These are phyloP conservation scores for Globisporangium ultimum DNA, from an alignment of 352 stramenopile species.

Conservation along the genomic window DNA sequence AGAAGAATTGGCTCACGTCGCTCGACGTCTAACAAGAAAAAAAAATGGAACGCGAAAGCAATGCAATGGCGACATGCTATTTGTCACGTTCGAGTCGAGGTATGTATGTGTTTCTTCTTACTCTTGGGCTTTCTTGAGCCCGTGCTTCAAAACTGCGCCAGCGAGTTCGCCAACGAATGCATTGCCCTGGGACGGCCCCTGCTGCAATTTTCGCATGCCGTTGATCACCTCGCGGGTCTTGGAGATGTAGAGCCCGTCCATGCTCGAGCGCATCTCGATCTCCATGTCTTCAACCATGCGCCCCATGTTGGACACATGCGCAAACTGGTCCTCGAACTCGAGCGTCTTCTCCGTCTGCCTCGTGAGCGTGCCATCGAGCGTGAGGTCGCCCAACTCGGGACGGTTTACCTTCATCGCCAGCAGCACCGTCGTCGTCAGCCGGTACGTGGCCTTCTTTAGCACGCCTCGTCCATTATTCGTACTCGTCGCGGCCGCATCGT, in stretches of 20 bases:
- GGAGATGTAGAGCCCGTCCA: conserved; percentile 94
- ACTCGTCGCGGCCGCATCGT: conserved; percentile 8
- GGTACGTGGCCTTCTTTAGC: conserved; percentile 81
- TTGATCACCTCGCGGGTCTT: conserved; percentile 95
- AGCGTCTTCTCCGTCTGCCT: conserved; percentile 73
- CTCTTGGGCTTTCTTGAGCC: conserved; percentile 42
- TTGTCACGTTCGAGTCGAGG: neutral
- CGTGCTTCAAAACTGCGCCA: conserved; percentile 71
- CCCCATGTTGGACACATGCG: conserved; percentile 94
- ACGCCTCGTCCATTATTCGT: conserved; percentile 12
- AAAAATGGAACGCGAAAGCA: conserved; percentile 5
- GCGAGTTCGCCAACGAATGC: conserved; percentile 76
- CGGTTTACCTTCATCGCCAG: conserved; percentile 89
- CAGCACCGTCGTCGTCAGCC: conserved; percentile 92
- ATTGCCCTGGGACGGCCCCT: conserved; percentile 47
- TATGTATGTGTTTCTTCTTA: conserved; percentile 1
- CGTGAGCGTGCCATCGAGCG: conserved; percentile 89
- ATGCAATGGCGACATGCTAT: conserved; percentile 8
- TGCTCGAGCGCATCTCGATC: conserved; percentile 90
- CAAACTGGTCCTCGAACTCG: conserved; percentile 69
- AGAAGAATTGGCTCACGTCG: conserved; percentile 36
- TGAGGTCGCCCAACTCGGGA: conserved; percentile 73
- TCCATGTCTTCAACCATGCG: conserved; percentile 96
- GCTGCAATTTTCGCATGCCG: conserved; percentile 85
- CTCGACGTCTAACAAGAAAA: conserved; percentile 29